Percentiles rank a stretch among this genome's conserved stretches.
Conservation (phyloP, 179 eudicot species). For the Beta lomatogona region DNA sequence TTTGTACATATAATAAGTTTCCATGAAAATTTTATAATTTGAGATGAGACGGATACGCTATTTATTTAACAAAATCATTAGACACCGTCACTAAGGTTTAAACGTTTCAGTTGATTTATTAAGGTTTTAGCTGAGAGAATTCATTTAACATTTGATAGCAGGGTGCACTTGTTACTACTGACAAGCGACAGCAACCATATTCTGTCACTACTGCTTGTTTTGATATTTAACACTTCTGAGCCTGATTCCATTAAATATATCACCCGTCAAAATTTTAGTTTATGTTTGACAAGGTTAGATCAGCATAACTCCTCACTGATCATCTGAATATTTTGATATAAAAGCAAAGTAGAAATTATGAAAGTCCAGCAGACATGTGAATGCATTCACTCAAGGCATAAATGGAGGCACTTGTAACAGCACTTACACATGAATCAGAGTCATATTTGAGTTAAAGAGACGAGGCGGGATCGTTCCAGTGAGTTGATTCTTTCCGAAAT, state of each 20-base stretch:
- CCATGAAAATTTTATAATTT: too few species aligned
- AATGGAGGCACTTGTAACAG: background rate
- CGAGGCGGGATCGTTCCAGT: constrained; percentile 43
- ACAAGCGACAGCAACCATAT: background rate
- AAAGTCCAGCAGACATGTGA: background rate
- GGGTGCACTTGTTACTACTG: background rate
- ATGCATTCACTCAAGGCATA: background rate
- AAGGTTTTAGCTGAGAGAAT: background rate
- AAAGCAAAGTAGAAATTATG: constrained; percentile 6
- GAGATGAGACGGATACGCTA: too few species aligned
- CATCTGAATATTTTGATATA: background rate
- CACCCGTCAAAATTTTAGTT: background rate
- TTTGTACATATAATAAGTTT: too few species aligned
- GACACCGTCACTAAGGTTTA: background rate
- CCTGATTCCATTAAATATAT: background rate
- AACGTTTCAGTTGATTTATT: background rate
- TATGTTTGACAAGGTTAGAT: background rate
- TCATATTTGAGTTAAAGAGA: constrained; percentile 43
- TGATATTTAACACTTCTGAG: background rate
- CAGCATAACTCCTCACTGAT: background rate
- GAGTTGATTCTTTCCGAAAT: constrained; percentile 47
- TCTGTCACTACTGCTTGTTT: background rate
- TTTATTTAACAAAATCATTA: too few species aligned
- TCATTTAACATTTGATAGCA: background rate
- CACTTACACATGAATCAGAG: constrained; percentile 48